These are phyloP conservation scores for Elsinoe batatas DNA, from an alignment of 2,329 filamentous ascomycete species.

Conservation along the genomic window DNA sequence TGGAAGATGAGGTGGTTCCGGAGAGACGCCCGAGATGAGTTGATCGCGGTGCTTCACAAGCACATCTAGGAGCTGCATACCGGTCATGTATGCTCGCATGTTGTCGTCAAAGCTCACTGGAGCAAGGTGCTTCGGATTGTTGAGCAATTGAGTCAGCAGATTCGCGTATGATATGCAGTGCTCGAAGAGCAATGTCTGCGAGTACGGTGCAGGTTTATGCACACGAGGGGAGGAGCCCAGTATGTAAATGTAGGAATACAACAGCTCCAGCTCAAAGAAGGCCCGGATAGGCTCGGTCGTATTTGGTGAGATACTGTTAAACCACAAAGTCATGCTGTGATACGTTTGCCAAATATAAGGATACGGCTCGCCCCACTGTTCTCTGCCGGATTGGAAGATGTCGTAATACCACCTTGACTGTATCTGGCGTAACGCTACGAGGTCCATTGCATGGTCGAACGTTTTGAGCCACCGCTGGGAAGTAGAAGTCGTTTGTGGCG, in stretches of 20 bases:
- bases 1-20: constrained; percentile 32
- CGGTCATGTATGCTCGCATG: constrained; percentile 66
- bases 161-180: constrained; percentile 74
- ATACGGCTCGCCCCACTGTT: constrained; percentile 57
- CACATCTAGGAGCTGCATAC: constrained; percentile 47
- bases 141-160: constrained; percentile 58
- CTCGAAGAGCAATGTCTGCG: constrained; percentile 74
- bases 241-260: constrained; percentile 86
- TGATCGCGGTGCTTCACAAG: constrained; percentile 44
- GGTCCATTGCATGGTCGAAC: constrained; percentile 61
- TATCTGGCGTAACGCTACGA: constrained; percentile 74
- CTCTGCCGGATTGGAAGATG: constrained; percentile 68
- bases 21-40: constrained; percentile 31
- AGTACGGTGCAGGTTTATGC: constrained; percentile 64
- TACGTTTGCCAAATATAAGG: constrained; percentile 68
- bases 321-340: constrained; percentile 70
- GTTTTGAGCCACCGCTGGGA: constrained; percentile 41
- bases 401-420: constrained; percentile 87
- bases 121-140: constrained; percentile 48
- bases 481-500: constrained; percentile 34
- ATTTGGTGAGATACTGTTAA: constrained; percentile 59
- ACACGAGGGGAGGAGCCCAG: constrained; percentile 69
- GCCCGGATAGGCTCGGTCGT: constrained; percentile 57
- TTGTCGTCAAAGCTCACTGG: constrained; percentile 84
- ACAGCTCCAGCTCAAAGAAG: constrained; percentile 76